These are phyloP conservation scores for Backusella macrospora DNA, from an alignment of 192 early-diverging fungal species.

Conservation along the genomic window DNA sequence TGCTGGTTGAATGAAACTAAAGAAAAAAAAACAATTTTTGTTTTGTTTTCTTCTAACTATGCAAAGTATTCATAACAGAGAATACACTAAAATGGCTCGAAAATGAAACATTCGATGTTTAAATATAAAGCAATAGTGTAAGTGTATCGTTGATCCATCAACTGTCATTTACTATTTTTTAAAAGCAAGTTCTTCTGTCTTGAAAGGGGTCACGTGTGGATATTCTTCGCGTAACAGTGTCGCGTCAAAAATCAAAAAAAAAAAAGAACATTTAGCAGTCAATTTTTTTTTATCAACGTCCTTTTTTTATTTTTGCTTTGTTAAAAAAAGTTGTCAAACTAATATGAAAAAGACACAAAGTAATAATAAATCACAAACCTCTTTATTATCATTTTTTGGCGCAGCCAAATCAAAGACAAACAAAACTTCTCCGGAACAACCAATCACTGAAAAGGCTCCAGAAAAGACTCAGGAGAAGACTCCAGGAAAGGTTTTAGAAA, in stretches of 20 bases:
- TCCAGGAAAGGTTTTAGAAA: background rate
- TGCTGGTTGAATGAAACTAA: background rate
- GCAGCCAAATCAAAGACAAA: background rate
- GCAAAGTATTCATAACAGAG: too few relatives aligned
- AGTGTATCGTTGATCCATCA: too few relatives aligned
- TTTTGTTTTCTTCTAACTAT: too few relatives aligned
- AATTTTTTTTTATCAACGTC: background rate
- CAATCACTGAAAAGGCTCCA: background rate
- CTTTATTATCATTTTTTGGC: background rate
- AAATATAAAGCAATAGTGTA: too few relatives aligned
- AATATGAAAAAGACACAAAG: background rate
- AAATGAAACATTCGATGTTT: too few relatives aligned
- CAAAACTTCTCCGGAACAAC: background rate
- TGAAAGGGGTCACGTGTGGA: too few relatives aligned
- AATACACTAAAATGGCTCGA: too few relatives aligned
- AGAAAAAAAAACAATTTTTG: background rate
- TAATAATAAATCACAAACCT: background rate
- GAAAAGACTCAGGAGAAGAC: background rate
- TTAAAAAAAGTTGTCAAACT: background rate
- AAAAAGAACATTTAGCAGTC: constrained; percentile 6
- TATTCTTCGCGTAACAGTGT: too few relatives aligned
- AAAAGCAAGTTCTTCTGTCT: too few relatives aligned
- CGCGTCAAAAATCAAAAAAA: background rate
- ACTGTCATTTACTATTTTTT: too few relatives aligned
- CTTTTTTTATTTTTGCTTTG: background rate